Evolutionary conservation across 257 asterid genomes (phyloP), one percentile per base, ranked within the genome.

Genomic region (Voacanga thouarsii): DNA sequence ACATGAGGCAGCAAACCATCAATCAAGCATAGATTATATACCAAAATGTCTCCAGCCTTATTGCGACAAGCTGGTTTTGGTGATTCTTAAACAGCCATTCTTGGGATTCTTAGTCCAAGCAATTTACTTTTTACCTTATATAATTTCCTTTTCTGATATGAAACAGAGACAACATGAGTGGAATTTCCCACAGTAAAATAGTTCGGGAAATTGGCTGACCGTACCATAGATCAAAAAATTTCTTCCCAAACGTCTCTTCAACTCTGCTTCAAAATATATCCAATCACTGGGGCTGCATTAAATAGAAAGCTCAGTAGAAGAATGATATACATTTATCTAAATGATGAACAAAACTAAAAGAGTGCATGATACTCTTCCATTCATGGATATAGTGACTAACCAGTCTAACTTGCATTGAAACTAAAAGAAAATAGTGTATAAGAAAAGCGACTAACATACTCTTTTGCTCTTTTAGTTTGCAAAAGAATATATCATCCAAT

Each of bases 271-370:
- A 75, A 88, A 90, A 79, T 92, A 91, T 33, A 89, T 88, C 97
- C 99, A 94, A 77, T 94, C 97, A 78, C 88, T 85, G 57, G 98
- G 96, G 89, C 98, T 95, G 92, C 86, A 89, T 68, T 33, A 77
- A 60, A 67, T 19, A 78, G 84, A 80, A 81, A 80, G 70, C 45
- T 79, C 71, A 82, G 81, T 77, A 63, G 84, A 75, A 76, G 77
- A 55, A 47, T 24, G 12, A 51, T 28, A 21, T 19, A 44, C n/a
- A 44, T 21, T 49, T 19, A 50, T 44, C 72, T 44, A 14, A 65
- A 10, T 16, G 10, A 39, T 21, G 51, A 39, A 19, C 18, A 39
- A 39, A 19, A 67, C 51, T 67, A 67, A 63, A 26, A 12, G 50
- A 7, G 37, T 37, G 37, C 65, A 55, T 57, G 15, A 12, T 51